Percentiles rank a stretch among this genome's conserved stretches.
phyloP scores from a whole-genome alignment of 1,284 basidiomycete species.

The Ganoderma sinense region DNA sequence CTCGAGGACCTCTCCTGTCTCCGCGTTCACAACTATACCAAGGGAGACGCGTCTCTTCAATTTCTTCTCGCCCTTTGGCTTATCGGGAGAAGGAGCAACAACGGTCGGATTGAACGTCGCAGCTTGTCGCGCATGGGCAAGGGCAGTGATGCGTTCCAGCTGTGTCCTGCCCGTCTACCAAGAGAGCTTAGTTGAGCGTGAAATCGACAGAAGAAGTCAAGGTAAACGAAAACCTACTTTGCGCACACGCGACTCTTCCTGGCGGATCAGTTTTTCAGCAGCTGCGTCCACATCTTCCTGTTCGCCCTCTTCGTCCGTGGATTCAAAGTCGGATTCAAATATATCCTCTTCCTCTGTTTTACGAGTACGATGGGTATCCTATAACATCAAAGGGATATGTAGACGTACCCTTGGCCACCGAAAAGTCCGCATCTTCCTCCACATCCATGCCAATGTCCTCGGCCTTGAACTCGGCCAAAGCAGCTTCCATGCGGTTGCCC shows the following conservation, averaged over 20 bases:
- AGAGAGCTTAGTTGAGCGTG: conserved; percentile 18
- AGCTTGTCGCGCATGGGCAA: conserved; percentile 68
- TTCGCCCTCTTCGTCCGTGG: conserved; percentile 76
- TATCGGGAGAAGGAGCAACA: conserved; percentile 35
- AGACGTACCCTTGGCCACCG: conserved; percentile 60
- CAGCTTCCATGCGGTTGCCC: conserved; percentile 82
- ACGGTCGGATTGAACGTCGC: conserved; percentile 67
- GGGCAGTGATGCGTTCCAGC: conserved; percentile 66
- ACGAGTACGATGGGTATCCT: background rate
- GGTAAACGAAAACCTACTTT: conserved; percentile 50
- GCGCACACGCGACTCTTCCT: conserved; percentile 67
- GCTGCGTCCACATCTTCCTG: conserved; percentile 56
- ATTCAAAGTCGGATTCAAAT: conserved; percentile 83
- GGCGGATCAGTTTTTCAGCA: conserved; percentile 60
- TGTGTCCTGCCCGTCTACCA: conserved; percentile 60
- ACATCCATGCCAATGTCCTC: conserved; percentile 63
- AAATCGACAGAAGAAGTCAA: background rate
- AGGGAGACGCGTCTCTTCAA: conserved; percentile 61
- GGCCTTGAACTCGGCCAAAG: conserved; percentile 71
- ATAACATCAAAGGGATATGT: background rate
- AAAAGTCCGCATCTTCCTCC: conserved; percentile 78
- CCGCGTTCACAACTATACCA: conserved; percentile 59
- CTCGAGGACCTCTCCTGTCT: conserved; percentile 57
- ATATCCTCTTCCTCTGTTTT: conserved; percentile 76
- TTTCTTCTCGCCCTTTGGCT: conserved; percentile 43